Base-by-base conservation (phyloP, 208 protist species). In the Leptomonas seymouri region DNA sequence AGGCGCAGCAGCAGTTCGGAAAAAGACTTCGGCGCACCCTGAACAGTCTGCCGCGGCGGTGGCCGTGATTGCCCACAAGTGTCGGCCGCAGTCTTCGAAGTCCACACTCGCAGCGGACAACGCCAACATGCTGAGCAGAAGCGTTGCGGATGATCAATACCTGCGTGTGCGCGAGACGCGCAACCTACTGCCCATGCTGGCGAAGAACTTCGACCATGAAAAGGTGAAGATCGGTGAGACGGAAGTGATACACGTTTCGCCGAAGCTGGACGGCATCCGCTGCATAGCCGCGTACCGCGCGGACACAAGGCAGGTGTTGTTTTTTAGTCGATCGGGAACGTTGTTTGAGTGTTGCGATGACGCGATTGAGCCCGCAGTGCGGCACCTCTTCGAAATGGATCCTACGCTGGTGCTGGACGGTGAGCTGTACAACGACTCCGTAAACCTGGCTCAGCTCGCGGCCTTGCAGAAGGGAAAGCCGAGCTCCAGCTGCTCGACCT, bases 201-300 rank as follows among this genome's bases (percentile, higher is more conserved):
- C 91, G 31, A 86, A 91, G 68, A 90, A 76, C 75, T 94, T 77
- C 68, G 76, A 84, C 14, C 89, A 92, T 42, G 86, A 92, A 54
- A 28, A 25, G 12, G 46, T 65, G 20, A 88, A 84, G 71, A 94
- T 94, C 65, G 70, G 50, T 2, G 46, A 63, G 4, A 62, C 67
- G 14, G 91, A 93, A 54, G 30, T 76, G 51, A 21, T 96, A 20
- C 75, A 69, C 16, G 86, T 93, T 28, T 97, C 93, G 8, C 93
- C 93, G 1, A 97, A 97, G 80, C 83, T 97, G 20, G 93, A 97
- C 48, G 93, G 93, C 36, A 90, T 97, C n/a, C 93, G 93, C 44
- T 97, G 93, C 65, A 65, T 97, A 30, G 86, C 80, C 15, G 80
- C 88, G 16, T 93, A 87, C 76, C 84, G 93, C 72, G 30, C 34